These are phyloP conservation scores for Zasmidium angulare DNA, from an alignment of 2,329 filamentous ascomycete species.

Conservation along the genomic window DNA sequence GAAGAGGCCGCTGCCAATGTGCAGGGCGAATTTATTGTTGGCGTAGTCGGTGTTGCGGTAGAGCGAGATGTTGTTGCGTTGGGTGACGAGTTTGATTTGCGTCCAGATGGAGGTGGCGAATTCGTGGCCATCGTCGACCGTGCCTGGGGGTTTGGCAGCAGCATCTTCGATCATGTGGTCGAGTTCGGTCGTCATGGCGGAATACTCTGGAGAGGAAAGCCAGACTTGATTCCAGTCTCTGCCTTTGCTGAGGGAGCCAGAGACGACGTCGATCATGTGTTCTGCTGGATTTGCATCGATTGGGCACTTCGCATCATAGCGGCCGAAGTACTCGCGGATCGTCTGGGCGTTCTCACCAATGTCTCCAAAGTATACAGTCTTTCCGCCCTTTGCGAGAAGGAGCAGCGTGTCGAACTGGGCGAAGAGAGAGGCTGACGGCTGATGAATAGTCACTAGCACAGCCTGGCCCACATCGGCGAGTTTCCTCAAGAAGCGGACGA, in stretches of 20 bases:
- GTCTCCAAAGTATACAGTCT: conserved; percentile 66
- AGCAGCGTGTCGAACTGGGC: conserved; percentile 66
- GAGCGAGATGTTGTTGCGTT: conserved; percentile 57
- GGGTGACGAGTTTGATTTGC: conserved; percentile 43
- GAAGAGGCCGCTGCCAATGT: conserved; percentile 52
- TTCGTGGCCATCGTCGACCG: conserved; percentile 43
- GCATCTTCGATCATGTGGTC: conserved; percentile 41
- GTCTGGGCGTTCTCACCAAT: conserved; percentile 45
- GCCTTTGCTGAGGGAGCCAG: conserved; percentile 43
- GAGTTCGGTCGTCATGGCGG: conserved; percentile 41
- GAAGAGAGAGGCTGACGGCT: conserved; percentile 67
- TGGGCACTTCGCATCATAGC: conserved; percentile 55
- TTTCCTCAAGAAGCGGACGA: conserved; percentile 65
- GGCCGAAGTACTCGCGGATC: conserved; percentile 51
- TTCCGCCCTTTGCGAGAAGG: conserved; percentile 63
- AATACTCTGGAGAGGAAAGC: conserved; percentile 40
- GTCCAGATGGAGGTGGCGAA: conserved; percentile 46
- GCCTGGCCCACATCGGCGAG: conserved; percentile 66
- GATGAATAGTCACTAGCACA: conserved; percentile 67
- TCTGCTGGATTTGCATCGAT: conserved; percentile 56
- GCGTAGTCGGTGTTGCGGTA: conserved; percentile 67
- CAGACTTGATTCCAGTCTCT: conserved; percentile 48
- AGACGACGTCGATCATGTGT: conserved; percentile 51
- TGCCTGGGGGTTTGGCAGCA: conserved; percentile 36
- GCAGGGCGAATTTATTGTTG: conserved; percentile 62